Evolutionary conservation across 495 filamentous ascomycete species (phyloP).

Genomic region (Hyphodiscus hymeniophilus): DNA sequence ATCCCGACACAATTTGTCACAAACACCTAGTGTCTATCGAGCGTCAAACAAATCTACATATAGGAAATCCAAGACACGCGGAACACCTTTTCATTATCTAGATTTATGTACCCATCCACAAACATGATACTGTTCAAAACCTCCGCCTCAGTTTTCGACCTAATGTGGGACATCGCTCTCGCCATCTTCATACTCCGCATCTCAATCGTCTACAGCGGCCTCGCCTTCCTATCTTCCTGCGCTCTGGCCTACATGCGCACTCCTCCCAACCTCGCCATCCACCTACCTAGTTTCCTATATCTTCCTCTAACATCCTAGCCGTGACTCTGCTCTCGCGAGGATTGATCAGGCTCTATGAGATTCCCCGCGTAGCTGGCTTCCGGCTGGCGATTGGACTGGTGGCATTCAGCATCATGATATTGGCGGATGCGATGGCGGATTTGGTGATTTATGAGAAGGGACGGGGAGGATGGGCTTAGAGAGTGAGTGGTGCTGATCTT

Average conservation of each 20-base stretch:
- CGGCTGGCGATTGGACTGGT: conserved; percentile 11
- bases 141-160: conserved; percentile 13
- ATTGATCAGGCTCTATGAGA: conserved; percentile 10
- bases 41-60: too few relatives aligned
- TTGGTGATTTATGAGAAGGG: conserved; percentile 13
- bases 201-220: conserved; percentile 13
- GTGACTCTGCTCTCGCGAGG: conserved; percentile 9
- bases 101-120: too few relatives aligned
- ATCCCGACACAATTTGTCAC: too few relatives aligned
- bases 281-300: conserved; percentile 1
- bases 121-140: conserved; percentile 19
- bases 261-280: conserved; percentile 4
- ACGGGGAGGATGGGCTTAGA: conserved; percentile 5
- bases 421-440: conserved; percentile 4
- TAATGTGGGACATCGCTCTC: conserved; percentile 18
- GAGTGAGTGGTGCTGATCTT: conserved; percentile 7
- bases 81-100: too few relatives aligned
- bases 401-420: conserved; percentile 13
- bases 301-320: conserved; percentile 7
- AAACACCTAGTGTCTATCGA: too few relatives aligned
- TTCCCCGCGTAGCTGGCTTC: conserved; percentile 11
- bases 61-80: too few relatives aligned
- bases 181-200: conserved; percentile 21
- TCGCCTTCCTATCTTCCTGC: conserved; percentile 9
- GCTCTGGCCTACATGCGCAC: conserved; percentile 7